A percentile compares a stretch with the other conserved stretches of the same genome.
Evolutionary conservation across 805 yeast species (phyloP).

Genomic region (Limtongia smithiae): DNA sequence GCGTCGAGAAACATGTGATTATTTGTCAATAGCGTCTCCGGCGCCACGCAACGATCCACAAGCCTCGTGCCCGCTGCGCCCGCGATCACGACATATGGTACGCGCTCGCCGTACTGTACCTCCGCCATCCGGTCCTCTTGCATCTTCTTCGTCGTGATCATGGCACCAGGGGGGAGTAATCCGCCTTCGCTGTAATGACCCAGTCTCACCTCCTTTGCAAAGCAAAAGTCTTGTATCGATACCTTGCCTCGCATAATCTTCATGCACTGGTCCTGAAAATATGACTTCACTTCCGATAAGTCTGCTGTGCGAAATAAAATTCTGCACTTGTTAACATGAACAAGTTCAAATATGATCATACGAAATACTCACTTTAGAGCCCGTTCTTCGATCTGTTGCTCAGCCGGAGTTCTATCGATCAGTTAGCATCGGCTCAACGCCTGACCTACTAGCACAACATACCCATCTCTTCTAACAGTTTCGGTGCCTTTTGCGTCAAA

Average conservation of each 20-base stretch:
- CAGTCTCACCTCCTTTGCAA: slow-evolving; percentile 82
- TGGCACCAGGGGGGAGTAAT: slow-evolving; percentile 88
- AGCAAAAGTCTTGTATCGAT: slow-evolving; percentile 77
- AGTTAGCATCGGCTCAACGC: too few species aligned
- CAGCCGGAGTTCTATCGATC: slow-evolving; percentile 61
- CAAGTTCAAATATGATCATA: not conserved
- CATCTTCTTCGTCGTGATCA: slow-evolving; percentile 62
- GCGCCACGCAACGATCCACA: slow-evolving; percentile 75
- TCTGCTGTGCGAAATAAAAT: slow-evolving; percentile 70
- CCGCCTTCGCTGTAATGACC: slow-evolving; percentile 71
- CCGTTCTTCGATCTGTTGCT: slow-evolving; percentile 74
- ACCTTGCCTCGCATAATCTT: slow-evolving; percentile 63
- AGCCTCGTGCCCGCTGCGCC: slow-evolving; percentile 55
- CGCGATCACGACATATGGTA: slow-evolving; percentile 76
- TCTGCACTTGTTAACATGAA: slow-evolving; percentile 32
- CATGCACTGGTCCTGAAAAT: slow-evolving; percentile 60
- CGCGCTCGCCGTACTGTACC: slow-evolving; percentile 85
- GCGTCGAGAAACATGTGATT: slow-evolving; percentile 55
- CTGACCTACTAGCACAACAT: not conserved
- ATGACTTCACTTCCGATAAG: slow-evolving; percentile 63
- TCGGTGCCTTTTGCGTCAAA: slow-evolving; percentile 98
- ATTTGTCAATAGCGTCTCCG: slow-evolving; percentile 60
- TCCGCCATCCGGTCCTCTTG: slow-evolving; percentile 65
- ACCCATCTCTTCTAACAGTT: slow-evolving; percentile 88
- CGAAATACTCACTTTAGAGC: slow-evolving; percentile 40